These are phyloP conservation scores for Capronia americana DNA, from an alignment of 2,329 filamentous ascomycete species.

Conservation along the genomic window DNA sequence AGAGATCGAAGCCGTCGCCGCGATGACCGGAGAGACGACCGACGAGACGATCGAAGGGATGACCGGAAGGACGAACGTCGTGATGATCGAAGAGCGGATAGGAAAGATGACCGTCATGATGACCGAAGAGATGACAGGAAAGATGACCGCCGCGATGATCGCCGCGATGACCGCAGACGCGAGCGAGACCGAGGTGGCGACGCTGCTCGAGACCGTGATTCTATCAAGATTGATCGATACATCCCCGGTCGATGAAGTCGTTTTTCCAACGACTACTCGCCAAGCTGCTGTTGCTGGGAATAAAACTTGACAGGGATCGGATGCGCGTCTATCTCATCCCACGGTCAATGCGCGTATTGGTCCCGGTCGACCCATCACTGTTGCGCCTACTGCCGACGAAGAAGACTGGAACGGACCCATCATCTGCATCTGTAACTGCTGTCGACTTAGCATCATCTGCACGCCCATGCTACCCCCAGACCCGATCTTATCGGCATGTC, in stretches of 20 bases:
- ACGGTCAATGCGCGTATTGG: conserved; percentile 21
- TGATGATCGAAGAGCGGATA: conserved; percentile 22
- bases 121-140: conserved; percentile 21
- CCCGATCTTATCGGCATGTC: conserved; percentile 86
- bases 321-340: neutral
- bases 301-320: neutral
- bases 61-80: conserved; percentile 26
- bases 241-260: conserved; percentile 32
- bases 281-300: neutral
- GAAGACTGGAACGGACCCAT: neutral
- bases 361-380: conserved; percentile 14
- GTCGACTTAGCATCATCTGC: conserved; percentile 23
- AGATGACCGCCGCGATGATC: conserved; percentile 26
- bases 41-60: conserved; percentile 29
- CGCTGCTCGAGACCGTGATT: conserved; percentile 32
- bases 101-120: conserved; percentile 24
- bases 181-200: conserved; percentile 29
- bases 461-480: conserved; percentile 48
- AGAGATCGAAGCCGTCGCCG: conserved; percentile 19
- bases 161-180: conserved; percentile 31
- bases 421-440: neutral
- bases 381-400: neutral
- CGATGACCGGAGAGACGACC: conserved; percentile 33
- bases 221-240: conserved; percentile 39
- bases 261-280: neutral